Base-by-base conservation (phyloP, 129 eudicot genomes). In the Artemisia argyi region DNA sequence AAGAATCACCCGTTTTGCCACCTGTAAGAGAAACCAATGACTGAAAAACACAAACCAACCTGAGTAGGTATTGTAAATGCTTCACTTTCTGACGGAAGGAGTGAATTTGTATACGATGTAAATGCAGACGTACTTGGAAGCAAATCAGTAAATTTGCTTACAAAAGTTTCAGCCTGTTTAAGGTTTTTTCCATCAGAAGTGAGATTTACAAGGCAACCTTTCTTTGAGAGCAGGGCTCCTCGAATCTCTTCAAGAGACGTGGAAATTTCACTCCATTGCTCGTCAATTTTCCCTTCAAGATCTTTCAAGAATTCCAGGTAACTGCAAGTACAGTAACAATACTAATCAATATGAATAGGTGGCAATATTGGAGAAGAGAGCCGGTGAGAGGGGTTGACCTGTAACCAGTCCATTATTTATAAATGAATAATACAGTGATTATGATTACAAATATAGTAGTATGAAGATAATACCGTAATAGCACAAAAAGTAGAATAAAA, bases 221-320 rank as follows among this genome's bases (percentile, higher is more conserved):
- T 77, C 74, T 76, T 86, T 22, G 99, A 86, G 63, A 95, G 65
- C 28, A 95, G 65, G 52, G 86, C 77, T 78, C 69, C 85, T 62
- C 99, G 99, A 73, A 95, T 95, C 85, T 91, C 97, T 86, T 95
- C 99, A 47, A 95, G 86, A 18, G 97, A 91, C 28, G 82, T 61
- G 19, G 99, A 86, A 35, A 95, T 86, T 77, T 74, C 89, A 57
- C 30, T 54, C 99, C 99, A 95, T 58, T 95, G 84, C 28, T 85
- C 79, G 52, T 95, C 99, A 61, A 91, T 90, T 80, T 85, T 88
- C 80, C 80, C 87, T 76, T 91, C 97, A 72, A 95, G 95, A 79
- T 61, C 75, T 72, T 76, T 84, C 66, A 95, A 72, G 73, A 74
- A 91, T 66, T 95, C 99, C 70, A 91, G 84, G 79, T 90, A 95